phyloP scores from a whole-genome alignment of 176 grass and related monocot species.

The Rhipidocladum racemiflorum region DNA sequence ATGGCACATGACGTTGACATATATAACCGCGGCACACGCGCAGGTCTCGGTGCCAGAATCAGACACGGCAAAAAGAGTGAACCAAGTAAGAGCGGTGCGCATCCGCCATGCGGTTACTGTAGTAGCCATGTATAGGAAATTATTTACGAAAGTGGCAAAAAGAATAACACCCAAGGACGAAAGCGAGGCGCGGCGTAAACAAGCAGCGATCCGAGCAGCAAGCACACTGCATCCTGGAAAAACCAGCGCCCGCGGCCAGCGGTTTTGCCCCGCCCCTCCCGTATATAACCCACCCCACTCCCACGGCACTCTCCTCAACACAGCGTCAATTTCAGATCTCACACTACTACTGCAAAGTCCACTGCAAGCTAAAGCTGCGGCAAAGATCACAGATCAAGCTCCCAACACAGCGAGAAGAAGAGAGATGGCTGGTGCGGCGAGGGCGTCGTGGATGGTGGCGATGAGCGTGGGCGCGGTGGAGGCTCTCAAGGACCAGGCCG shows the following conservation, averaged over 20 bases:
- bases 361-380: background rate
- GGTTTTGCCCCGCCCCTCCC: background rate
- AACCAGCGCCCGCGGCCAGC: constrained; percentile 14
- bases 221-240: constrained; percentile 20
- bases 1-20: background rate
- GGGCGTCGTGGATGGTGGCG: constrained; percentile 47
- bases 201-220: background rate
- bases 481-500: constrained; percentile 68
- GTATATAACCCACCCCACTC: background rate
- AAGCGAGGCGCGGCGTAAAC: background rate
- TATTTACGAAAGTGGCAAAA: too few species aligned
- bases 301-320: background rate
- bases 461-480: constrained; percentile 63
- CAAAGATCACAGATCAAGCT: background rate
- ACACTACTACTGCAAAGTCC: background rate
- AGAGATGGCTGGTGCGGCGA: constrained; percentile 39
- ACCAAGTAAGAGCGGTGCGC: too few species aligned
- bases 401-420: background rate
- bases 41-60: background rate
- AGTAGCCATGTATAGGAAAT: too few species aligned
- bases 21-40: background rate
- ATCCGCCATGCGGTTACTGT: too few species aligned
- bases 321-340: background rate
- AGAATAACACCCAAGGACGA: background rate
- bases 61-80: background rate